Evolutionary conservation across 225 moss, liverwort and hornwort genomes (phyloP), one percentile per base, ranked within the genome.

Genomic region (Sphagnum tenellum): DNA sequence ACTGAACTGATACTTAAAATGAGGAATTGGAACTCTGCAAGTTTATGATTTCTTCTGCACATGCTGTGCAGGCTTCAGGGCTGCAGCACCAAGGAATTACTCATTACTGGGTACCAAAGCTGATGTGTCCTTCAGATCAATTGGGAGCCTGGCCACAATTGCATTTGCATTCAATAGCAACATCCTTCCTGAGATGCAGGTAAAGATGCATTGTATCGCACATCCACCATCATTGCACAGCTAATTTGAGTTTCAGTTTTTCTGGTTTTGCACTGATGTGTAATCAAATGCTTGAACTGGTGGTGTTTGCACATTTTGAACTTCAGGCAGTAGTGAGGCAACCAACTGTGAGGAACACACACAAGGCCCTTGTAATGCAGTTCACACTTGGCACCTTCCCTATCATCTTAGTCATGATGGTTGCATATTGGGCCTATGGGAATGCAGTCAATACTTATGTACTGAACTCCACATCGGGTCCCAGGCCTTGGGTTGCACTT

Each of bases 121-220:
- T 0, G 62, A n/a, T 4, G 74, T 64, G 70, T 63, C 71, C 61
- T 80, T 80, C 64, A 71, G 73, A 56, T 77, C 64, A 9, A 2
- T 83, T 4, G 83, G 74, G 55, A 80, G 80, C 12, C 7, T 83
- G 7, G 71, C 83, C 13, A 63, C 56, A 8, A 74, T 72, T 47
- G 83, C 76, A 6, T 83, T 74, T 48, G 76, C 83, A 7, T 80
- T 77, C 50, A 83, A 83, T 71, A 83, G 80, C 0, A 73, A 74
- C 56, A 83, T 83, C 59, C 83, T 83, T 49, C 83, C 74, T 44
- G 83, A 83, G 55, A 70, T 83, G 59, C 79, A 83, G 80, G 82
- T 83, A 29, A 29, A 29, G 29, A 29, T 29, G 29, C 29, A 29
- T 29, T 29, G 29, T 29, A 29, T 29, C 29, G 0, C 29, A 29